phyloP scores from a whole-genome alignment of 192 early-diverging fungal genomes.

The Geranomyces michiganensis region DNA sequence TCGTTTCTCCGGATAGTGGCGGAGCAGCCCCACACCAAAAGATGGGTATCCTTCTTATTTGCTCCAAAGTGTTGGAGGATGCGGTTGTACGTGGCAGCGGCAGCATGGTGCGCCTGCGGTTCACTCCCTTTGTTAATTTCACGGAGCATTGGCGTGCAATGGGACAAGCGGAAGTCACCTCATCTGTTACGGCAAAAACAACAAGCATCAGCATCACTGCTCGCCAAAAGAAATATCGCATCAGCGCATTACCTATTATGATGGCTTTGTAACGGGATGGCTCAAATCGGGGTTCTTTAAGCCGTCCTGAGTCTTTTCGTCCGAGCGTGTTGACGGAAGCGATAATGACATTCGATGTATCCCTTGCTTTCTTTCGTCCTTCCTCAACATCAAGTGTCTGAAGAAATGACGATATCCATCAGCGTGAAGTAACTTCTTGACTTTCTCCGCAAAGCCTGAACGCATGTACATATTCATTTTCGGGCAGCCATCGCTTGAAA shows the following conservation, averaged over 20 bases:
- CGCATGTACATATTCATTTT: neutral
- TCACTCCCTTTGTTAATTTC: neutral
- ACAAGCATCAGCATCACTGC: no score
- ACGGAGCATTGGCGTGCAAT: neutral
- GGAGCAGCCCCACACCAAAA: constrained; percentile 91
- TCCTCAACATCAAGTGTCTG: constrained; percentile 38
- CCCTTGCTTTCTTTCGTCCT: constrained; percentile 55
- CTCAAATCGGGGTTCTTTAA: constrained; percentile 61
- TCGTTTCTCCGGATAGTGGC: constrained; percentile 88
- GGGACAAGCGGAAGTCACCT: neutral
- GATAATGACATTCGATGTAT: constrained; percentile 71
- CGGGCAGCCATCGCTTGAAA: constrained; percentile 59
- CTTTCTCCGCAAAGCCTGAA: neutral
- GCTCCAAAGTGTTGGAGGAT: constrained; percentile 75
- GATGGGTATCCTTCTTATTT: constrained; percentile 42
- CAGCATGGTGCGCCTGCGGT: constrained; percentile 83
- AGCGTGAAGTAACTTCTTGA: no score
- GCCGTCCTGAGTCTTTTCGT: constrained; percentile 42
- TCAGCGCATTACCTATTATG: constrained; percentile 72
- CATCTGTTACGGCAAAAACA: neutral
- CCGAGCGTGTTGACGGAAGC: constrained; percentile 38
- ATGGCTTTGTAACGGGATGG: constrained; percentile 82
- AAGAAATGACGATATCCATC: no score
- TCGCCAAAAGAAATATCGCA: neutral
- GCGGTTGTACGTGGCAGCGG: constrained; percentile 71